A percentile compares a stretch with the other conserved stretches of the same genome.
phyloP scores from a whole-genome alignment of 2,329 filamentous ascomycete species.

The Xylariaceae sp. region DNA sequence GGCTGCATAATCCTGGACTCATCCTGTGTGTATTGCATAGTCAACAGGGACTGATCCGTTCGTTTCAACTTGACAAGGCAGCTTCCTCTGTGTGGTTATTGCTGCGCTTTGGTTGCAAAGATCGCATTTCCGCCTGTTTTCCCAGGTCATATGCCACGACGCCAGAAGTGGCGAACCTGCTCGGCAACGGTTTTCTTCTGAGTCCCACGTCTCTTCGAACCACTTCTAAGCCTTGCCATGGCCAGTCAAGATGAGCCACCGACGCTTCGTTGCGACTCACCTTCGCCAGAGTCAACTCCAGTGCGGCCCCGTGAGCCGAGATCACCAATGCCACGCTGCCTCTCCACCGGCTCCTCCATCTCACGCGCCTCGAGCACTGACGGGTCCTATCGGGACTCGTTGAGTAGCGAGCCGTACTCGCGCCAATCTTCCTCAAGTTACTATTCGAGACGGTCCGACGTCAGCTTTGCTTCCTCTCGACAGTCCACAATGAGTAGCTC shows the following conservation, averaged over 20 bases:
- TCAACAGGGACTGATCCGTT: too few relatives aligned
- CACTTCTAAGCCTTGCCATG: constrained; percentile 29
- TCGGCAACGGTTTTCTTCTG: not conserved
- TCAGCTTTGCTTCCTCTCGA: constrained; percentile 36
- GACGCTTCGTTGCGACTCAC: constrained; percentile 50
- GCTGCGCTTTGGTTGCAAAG: too few relatives aligned
- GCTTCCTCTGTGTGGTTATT: too few relatives aligned
- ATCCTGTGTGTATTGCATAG: too few relatives aligned
- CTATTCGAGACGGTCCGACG: constrained; percentile 40
- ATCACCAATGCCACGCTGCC: constrained; percentile 55
- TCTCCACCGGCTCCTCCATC: constrained; percentile 57
- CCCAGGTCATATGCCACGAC: too few relatives aligned
- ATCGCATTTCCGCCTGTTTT: too few relatives aligned
- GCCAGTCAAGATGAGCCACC: constrained; percentile 32
- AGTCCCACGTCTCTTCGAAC: too few relatives aligned
- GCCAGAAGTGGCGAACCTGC: not conserved
- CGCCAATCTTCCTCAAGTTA: constrained; percentile 61
- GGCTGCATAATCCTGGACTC: too few relatives aligned
- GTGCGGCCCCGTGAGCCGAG: constrained; percentile 57
- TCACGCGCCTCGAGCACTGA: constrained; percentile 52
- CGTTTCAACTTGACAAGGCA: too few relatives aligned
- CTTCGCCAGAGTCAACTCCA: constrained; percentile 59
- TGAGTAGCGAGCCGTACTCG: constrained; percentile 52
- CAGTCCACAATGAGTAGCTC: constrained; percentile 44
- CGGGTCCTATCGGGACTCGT: constrained; percentile 46